These are phyloP conservation scores for Kazachstania psychrophila DNA, from an alignment of 805 yeast genomes.

Conservation along the genomic window DNA sequence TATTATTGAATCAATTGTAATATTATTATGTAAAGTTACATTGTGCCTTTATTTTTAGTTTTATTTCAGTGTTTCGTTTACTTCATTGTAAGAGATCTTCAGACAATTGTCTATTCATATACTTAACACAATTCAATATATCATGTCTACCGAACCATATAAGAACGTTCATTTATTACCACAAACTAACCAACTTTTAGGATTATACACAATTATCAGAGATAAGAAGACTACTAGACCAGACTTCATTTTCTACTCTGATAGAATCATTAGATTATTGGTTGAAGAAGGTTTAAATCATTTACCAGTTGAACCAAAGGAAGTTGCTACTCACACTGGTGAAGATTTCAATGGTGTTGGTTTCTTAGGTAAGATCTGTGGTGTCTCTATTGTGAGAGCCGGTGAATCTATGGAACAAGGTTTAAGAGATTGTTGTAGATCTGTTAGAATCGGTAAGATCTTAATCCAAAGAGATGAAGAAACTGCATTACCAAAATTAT, in stretches of 20 bases:
- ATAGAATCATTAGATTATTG: conserved; percentile 82
- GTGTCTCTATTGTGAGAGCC: conserved; percentile 96
- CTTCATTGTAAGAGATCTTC: no score
- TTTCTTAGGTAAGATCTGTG: conserved; percentile 90
- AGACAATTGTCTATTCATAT: no score
- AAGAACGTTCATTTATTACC: conserved; percentile 58
- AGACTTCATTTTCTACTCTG: conserved; percentile 91
- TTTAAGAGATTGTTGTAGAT: conserved; percentile 90
- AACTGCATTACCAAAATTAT: conserved; percentile 85
- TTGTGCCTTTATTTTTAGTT: no score
- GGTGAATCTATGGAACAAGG: conserved; percentile 99
- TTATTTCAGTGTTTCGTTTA: no score
- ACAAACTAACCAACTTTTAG: conserved; percentile 82
- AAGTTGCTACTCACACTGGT: conserved; percentile 71
- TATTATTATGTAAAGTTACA: no score
- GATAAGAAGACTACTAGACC: conserved; percentile 72
- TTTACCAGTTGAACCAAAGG: conserved; percentile 68
- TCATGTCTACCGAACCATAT: conserved; percentile 30
- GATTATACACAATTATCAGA: conserved; percentile 85
- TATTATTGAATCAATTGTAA: no score
- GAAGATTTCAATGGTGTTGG: conserved; percentile 63
- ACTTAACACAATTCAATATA: no score
- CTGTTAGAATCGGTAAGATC: conserved; percentile 93
- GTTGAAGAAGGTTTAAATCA: conserved; percentile 95
- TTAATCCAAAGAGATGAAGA: conserved; percentile 97